A percentile compares a stretch with the other conserved stretches of the same genome.
Conservation (phyloP, 176 grass and related monocot genomes). For the Ensete ventricosum region DNA sequence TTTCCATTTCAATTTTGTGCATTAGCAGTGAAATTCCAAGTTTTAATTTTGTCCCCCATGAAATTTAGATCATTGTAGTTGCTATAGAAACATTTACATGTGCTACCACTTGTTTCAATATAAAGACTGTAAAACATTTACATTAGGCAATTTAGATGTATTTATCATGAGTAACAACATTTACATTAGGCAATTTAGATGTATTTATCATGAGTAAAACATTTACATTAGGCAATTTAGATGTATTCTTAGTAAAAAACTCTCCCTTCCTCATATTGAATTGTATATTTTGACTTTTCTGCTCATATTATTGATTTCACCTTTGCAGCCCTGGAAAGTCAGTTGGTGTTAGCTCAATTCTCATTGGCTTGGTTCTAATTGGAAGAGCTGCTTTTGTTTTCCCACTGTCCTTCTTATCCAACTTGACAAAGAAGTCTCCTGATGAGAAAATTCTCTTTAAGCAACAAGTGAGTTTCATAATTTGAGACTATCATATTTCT, state of each 20-base stretch:
- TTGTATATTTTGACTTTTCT: neutral
- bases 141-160: too few relatives aligned
- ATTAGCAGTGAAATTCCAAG: too few relatives aligned
- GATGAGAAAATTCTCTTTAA: conserved; percentile 66
- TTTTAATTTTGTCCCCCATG: too few relatives aligned
- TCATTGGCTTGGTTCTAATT: conserved; percentile 72
- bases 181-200: too few relatives aligned
- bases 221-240: too few relatives aligned
- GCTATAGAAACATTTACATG: too few relatives aligned
- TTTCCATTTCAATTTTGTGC: too few relatives aligned
- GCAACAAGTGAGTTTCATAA: conserved; percentile 49
- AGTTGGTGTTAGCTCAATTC: conserved; percentile 72
- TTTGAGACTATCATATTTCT: neutral
- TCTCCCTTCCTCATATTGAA: conserved; percentile 1
- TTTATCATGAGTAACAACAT: too few relatives aligned
- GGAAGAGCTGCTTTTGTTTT: conserved; percentile 99
- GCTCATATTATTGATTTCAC: conserved; percentile 10
- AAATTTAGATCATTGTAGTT: too few relatives aligned
- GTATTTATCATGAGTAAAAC: too few relatives aligned
- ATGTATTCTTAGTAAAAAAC: neutral
- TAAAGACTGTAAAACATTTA: too few relatives aligned
- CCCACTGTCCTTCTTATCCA: conserved; percentile 83
- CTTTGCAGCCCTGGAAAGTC: conserved; percentile 82
- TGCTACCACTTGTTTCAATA: too few relatives aligned
- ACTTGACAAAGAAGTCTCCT: conserved; percentile 61